A percentile compares a stretch with the other conserved stretches of the same genome.
These are phyloP conservation scores for Logfia minima DNA, from an alignment of 129 eudicot genomes.

Conservation along the genomic window DNA sequence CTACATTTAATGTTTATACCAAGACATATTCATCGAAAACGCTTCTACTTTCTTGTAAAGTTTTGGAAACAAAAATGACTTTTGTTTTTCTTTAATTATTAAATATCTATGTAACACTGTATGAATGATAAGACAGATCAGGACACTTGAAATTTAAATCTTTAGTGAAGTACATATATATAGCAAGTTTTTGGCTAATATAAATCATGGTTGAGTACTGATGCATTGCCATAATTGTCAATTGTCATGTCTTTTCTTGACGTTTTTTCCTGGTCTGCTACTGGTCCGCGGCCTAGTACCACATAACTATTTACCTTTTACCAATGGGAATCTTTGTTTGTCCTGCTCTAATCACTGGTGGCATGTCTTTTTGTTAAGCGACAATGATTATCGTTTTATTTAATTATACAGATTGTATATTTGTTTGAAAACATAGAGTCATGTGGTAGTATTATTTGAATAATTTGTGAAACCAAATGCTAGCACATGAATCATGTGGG, in stretches of 20 bases:
- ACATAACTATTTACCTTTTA: not conserved
- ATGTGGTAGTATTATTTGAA: constrained; percentile 5
- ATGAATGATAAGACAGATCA: too few relatives aligned
- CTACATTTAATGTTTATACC: too few relatives aligned
- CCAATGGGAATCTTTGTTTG: constrained; percentile 14
- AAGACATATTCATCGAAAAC: too few relatives aligned
- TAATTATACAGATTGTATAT: not conserved
- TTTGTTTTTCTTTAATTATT: too few relatives aligned
- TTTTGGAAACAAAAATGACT: too few relatives aligned
- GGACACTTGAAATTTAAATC: too few relatives aligned
- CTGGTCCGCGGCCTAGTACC: not conserved
- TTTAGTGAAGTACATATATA: too few relatives aligned
- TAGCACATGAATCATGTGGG: not conserved
- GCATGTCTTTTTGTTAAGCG: not conserved
- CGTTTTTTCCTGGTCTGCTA: not conserved
- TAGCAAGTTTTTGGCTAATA: not conserved
- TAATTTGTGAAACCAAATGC: constrained; percentile 12
- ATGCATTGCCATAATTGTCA: not conserved
- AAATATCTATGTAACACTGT: too few relatives aligned
- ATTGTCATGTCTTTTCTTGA: not conserved
- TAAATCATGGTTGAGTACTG: not conserved
- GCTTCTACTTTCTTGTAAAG: too few relatives aligned
- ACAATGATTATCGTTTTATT: not conserved
- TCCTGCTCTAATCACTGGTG: not conserved
- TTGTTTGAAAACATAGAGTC: not conserved